Evolutionary conservation across 75 land plant genomes (phyloP).

Genomic region (Selaginella moellendorffii): DNA sequence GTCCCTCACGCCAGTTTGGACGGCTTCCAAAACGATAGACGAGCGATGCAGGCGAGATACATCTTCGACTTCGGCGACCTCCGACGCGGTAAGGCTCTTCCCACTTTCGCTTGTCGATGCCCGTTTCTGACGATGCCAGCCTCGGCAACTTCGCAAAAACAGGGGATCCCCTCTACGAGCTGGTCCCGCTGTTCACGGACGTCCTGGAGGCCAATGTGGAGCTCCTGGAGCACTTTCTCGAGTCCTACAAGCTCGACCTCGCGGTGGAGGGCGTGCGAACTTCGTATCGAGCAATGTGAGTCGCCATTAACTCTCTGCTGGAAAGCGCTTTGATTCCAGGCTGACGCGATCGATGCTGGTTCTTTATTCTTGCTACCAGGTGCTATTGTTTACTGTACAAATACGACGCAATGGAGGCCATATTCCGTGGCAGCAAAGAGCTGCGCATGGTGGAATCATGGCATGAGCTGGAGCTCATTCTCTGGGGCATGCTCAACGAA

Average conservation of each 20-base stretch:
- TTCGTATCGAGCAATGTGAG: constrained; percentile 86
- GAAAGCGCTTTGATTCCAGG: neutral
- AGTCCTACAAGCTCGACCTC: constrained; percentile 60
- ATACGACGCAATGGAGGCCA: constrained; percentile 62
- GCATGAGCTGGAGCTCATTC: constrained; percentile 74
- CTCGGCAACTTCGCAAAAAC: too few relatives aligned
- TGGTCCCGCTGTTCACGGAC: constrained; percentile 65
- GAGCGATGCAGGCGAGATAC: constrained; percentile 31
- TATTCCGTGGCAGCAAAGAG: constrained; percentile 57
- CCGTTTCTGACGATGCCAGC: too few relatives aligned
- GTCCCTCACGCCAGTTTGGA: constrained; percentile 17
- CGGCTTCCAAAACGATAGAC: constrained; percentile 2
- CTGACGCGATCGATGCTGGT: neutral
- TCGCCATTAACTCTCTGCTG: neutral
- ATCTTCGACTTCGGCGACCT: constrained; percentile 90
- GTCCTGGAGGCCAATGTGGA: constrained; percentile 48
- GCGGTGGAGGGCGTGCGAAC: constrained; percentile 14
- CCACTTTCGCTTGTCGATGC: too few relatives aligned
- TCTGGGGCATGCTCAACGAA: constrained; percentile 74
- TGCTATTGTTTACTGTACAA: constrained; percentile 86
- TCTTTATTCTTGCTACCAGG: too few relatives aligned
- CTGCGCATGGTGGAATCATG: constrained; percentile 44
- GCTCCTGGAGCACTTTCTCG: constrained; percentile 40
- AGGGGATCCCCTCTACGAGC: constrained; percentile 86
- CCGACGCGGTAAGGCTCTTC: constrained; percentile 46